Conservation (phyloP, 2,329 filamentous ascomycete genomes). For the Phaeoacremonium minimum region DNA sequence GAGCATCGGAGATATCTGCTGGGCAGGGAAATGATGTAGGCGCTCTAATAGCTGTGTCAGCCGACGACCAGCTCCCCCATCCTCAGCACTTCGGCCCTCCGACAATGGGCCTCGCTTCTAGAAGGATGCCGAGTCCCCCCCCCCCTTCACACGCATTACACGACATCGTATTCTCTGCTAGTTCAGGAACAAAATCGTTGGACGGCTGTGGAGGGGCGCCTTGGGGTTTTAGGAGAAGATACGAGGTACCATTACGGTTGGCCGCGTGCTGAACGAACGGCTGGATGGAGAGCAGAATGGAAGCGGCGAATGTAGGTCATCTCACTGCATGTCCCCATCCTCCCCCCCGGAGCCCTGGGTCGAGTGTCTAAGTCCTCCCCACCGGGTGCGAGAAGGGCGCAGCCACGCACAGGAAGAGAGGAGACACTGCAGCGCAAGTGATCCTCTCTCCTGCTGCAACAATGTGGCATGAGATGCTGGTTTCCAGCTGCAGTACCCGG, state of each 20-base stretch:
- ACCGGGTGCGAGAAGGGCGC: conserved; percentile 3
- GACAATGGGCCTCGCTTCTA: no score
- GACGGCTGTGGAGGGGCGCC: neutral
- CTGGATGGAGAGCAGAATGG: conserved; percentile 4
- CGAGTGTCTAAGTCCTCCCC: conserved; percentile 12
- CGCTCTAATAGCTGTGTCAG: conserved; percentile 6
- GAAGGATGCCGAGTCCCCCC: neutral
- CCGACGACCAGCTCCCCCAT: neutral
- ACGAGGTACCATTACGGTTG: neutral
- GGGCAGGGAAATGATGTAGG: conserved; percentile 21
- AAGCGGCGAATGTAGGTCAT: conserved; percentile 7
- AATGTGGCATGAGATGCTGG: conserved; percentile 14
- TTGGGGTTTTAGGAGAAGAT: neutral
- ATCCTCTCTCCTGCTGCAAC: conserved; percentile 2
- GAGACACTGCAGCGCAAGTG: conserved; percentile 1
- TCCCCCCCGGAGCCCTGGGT: neutral
- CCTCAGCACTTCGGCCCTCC: neutral
- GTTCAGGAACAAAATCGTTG: conserved; percentile 2
- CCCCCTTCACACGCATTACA: neutral
- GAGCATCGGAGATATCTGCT: conserved; percentile 21
- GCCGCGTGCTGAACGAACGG: neutral
- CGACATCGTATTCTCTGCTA: conserved; percentile 5
- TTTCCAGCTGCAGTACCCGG: conserved; percentile 4
- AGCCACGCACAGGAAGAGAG: conserved; percentile 3
- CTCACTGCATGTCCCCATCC: conserved; percentile 10